A percentile compares a stretch with the other conserved stretches of the same genome.
These are phyloP conservation scores for Simplicillium aogashimaense DNA, from an alignment of 2,329 filamentous ascomycete genomes.

Conservation along the genomic window DNA sequence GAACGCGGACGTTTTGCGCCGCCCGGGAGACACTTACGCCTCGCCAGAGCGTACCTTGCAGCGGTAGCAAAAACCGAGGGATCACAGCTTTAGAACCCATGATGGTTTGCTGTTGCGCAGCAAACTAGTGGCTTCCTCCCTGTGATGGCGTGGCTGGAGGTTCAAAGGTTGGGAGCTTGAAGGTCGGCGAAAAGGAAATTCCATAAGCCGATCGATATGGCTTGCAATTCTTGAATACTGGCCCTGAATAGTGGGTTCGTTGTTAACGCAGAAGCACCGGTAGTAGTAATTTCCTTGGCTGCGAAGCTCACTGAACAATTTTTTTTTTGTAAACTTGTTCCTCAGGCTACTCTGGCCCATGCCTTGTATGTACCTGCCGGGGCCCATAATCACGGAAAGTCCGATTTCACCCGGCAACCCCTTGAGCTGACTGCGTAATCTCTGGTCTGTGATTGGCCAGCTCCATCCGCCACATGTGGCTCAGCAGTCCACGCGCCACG, in stretches of 20 bases:
- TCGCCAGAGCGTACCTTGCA: constrained; percentile 47
- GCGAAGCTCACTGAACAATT: background rate
- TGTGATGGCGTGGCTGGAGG: background rate
- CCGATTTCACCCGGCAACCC: constrained; percentile 25
- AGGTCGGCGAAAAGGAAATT: constrained; percentile 5
- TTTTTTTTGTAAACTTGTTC: background rate
- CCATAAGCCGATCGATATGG: background rate
- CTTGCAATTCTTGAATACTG: background rate
- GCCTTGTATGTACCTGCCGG: background rate
- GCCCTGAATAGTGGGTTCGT: background rate
- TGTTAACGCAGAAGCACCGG: background rate
- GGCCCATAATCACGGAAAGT: constrained; percentile 1
- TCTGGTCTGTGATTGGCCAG: constrained; percentile 24
- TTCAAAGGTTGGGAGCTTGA: background rate
- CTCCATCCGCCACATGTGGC: constrained; percentile 21
- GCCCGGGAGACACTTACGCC: constrained; percentile 21
- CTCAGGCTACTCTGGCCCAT: background rate
- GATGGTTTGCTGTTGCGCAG: constrained; percentile 1
- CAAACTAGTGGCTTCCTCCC: no score
- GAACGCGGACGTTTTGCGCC: constrained; percentile 23
- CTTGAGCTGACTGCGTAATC: constrained; percentile 21
- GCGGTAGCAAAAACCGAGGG: constrained; percentile 59
- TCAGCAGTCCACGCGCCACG: constrained; percentile 8
- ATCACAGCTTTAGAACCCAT: constrained; percentile 45
- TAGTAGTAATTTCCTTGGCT: background rate